Conservation (phyloP, 2,329 filamentous ascomycete genomes). For the Diaporthe sp. region DNA sequence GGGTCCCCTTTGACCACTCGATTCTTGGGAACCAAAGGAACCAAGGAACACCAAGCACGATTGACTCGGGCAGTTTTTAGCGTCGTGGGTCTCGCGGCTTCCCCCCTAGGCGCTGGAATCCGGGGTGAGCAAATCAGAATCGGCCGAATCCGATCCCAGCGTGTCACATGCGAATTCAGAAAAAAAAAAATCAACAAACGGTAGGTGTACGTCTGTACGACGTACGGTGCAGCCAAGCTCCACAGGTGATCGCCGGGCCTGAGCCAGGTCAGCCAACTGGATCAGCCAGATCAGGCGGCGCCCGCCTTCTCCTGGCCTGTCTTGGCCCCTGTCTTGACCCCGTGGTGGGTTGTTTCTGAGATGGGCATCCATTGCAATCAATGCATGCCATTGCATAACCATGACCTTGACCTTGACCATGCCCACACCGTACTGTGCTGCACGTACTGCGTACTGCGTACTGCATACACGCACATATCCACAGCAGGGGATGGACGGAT, state of each 20-base stretch:
- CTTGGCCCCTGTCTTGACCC: slow-evolving; percentile 17
- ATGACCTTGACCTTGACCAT: no score
- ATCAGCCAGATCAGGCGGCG: slow-evolving; percentile 3
- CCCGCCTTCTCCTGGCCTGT: background rate
- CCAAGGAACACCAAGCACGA: background rate
- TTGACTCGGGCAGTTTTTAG: slow-evolving; percentile 10
- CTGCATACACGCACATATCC: background rate
- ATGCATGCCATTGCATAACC: slow-evolving; percentile 13
- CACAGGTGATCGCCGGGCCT: slow-evolving; percentile 10
- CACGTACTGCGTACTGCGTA: background rate
- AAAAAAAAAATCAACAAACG: background rate
- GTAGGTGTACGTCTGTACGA: background rate
- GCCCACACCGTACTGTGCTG: background rate
- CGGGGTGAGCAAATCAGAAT: slow-evolving; percentile 31
- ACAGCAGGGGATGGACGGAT: no score
- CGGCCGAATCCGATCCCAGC: slow-evolving; percentile 1
- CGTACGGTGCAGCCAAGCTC: slow-evolving; percentile 12
- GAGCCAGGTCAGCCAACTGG: slow-evolving; percentile 22
- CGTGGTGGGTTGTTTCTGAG: background rate
- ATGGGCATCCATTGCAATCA: background rate
- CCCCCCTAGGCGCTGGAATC: slow-evolving; percentile 4
- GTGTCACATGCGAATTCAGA: slow-evolving; percentile 30
- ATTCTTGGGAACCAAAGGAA: background rate
- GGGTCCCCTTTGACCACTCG: background rate
- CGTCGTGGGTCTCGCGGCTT: background rate